Conservation (phyloP, 2,329 filamentous ascomycete genomes). For the Neurospora sp. region DNA sequence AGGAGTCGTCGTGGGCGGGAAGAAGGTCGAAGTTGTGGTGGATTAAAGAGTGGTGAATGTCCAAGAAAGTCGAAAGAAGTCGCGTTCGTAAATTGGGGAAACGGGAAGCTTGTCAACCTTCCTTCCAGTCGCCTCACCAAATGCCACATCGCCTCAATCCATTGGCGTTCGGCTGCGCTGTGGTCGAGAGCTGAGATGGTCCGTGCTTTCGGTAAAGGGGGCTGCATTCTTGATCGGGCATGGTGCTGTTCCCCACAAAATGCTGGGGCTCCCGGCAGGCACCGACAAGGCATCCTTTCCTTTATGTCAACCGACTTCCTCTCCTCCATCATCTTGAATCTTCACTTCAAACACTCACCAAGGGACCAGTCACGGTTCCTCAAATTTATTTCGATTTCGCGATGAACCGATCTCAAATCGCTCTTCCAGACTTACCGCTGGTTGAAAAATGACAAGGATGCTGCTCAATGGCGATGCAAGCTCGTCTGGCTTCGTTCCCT, state of each 20-base stretch:
- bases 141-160: background rate
- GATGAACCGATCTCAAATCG: no score
- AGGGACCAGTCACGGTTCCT: background rate
- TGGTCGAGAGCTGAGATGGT: background rate
- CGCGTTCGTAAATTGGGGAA: background rate
- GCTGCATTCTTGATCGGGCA: background rate
- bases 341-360: background rate
- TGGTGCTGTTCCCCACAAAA: background rate
- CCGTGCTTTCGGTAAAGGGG: background rate
- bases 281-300: background rate
- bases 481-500: no score
- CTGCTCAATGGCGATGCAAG: no score
- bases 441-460: no score
- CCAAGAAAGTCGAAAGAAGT: background rate
- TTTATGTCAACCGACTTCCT: background rate
- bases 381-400: no score
- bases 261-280: background rate
- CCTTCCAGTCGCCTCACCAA: background rate
- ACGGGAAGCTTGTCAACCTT: background rate
- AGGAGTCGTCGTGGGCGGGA: background rate
- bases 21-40: background rate
- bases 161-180: background rate
- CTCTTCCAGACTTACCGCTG: no score
- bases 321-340: background rate
- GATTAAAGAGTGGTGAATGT: background rate